Conservation (phyloP, 2,329 filamentous ascomycete genomes). For the Bipolaris oryzae region DNA sequence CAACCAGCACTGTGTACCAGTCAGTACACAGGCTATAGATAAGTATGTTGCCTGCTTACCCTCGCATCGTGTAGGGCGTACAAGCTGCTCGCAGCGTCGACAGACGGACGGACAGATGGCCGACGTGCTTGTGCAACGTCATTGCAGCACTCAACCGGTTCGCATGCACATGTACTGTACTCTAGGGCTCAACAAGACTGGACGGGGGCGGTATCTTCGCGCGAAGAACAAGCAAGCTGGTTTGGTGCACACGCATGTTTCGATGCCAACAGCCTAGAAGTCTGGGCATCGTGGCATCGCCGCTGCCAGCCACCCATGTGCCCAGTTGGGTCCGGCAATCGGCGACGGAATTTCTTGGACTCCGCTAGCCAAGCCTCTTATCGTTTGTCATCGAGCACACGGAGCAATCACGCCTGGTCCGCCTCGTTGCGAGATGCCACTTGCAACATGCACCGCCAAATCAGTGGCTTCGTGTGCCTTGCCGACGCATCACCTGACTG, state of each 20-base stretch:
- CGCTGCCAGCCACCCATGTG: conserved; percentile 19
- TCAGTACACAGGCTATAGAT: not conserved
- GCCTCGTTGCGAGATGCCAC: not conserved
- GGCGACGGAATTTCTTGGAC: conserved; percentile 38
- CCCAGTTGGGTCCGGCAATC: conserved; percentile 22
- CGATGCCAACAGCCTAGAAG: conserved; percentile 31
- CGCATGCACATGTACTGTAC: not conserved
- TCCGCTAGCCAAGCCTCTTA: conserved; percentile 44
- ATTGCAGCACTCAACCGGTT: not conserved
- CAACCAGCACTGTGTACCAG: not conserved
- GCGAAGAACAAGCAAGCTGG: conserved; percentile 4
- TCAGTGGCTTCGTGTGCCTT: conserved; percentile 1
- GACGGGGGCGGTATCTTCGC: conserved; percentile 10
- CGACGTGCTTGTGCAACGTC: not conserved
- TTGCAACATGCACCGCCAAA: conserved; percentile 8
- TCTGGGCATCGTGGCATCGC: conserved; percentile 40
- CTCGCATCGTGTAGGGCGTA: not conserved
- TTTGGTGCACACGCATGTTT: not conserved
- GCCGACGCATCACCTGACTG: conserved; percentile 10
- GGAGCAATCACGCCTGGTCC: conserved; percentile 12
- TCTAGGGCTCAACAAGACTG: not conserved
- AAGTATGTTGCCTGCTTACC: conserved; percentile 8
- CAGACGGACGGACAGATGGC: not conserved
- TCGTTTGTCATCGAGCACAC: conserved; percentile 21
- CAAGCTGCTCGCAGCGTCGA: not conserved